Evolutionary conservation across 768 basidiomycete genomes (phyloP), one percentile per base, ranked within the genome.

Genomic region (Pulveroboletus sp.): DNA sequence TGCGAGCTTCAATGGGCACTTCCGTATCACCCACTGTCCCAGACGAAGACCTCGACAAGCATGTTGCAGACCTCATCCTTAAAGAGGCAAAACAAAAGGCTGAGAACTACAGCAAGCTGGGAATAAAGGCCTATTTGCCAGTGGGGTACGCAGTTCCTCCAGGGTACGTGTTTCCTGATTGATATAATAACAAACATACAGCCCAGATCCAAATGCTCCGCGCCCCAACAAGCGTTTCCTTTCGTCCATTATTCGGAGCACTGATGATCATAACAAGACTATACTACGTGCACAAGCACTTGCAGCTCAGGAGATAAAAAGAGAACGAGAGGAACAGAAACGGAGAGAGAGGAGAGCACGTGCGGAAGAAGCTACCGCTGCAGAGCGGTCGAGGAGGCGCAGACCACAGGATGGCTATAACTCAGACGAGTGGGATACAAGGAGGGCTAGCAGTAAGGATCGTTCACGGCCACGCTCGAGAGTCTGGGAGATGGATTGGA

Each of bases 261-360:
- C 96, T 5, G 94, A 96, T 64, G 94, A 94, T 50, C 96, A 99
- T 63, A 99, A 99, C 68, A 83, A 86, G 69, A 83, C 87, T 11
- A 74, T 99, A 40, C 66, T 90, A 18, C 79, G 79, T 48, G 78
- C 86, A 24, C 88, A 90, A 68, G 84, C 84, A 0, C 65, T 72
- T 11, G 85, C 87, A 31, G 84, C 86, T 2, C 77, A 86, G 56
- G 87, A 89, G 56, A 71, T 82, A n/a, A 84, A 88, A 50, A 71
- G 70, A 26, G 83, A 83, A 55, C 69, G 81, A 24, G 77, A 82
- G n/a, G 86, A 86, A 51, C 74, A 78, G 53, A 82, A 86, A 62
- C 71, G 80, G 51, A 72, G 61, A 40, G 84, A 87, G 57, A 70
- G 86, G 32, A 71, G 76, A 49, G 76, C 75, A 3, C 73, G 90